Evolutionary conservation across 1,284 basidiomycete species (phyloP).

Genomic region (Athelia psychrophila): DNA sequence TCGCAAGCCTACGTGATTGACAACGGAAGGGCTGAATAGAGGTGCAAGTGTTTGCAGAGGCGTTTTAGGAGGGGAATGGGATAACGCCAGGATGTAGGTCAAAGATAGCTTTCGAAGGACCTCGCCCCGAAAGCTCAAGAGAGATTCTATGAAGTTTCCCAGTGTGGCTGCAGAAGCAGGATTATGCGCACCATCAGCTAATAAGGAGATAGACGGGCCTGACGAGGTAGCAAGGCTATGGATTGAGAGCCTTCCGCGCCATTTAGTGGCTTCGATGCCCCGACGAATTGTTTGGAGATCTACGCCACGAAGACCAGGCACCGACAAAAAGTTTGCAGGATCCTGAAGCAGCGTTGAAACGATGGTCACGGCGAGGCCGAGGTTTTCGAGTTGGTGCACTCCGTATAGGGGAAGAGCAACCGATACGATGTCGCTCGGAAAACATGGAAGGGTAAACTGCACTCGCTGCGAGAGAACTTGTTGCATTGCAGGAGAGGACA

Average conservation of each 20-base stretch:
- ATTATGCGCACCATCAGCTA: slow-evolving; percentile 97
- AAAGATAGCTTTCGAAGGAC: slow-evolving; percentile 34
- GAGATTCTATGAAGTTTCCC: slow-evolving; percentile 62
- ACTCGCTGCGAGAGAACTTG: slow-evolving; percentile 34
- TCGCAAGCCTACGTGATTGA: slow-evolving; percentile 13
- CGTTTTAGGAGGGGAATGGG: slow-evolving; percentile 80
- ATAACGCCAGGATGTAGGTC: slow-evolving; percentile 75
- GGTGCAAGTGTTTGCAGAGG: slow-evolving; percentile 68
- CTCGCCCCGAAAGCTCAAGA: too few relatives aligned
- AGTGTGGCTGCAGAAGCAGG: slow-evolving; percentile 76
- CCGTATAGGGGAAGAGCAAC: slow-evolving; percentile 69
- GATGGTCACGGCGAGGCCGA: slow-evolving; percentile 67
- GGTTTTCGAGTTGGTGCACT: slow-evolving; percentile 80
- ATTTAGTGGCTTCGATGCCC: slow-evolving; percentile 63
- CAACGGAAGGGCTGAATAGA: slow-evolving; percentile 40
- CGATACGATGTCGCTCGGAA: slow-evolving; percentile 34
- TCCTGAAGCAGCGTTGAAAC: slow-evolving; percentile 60
- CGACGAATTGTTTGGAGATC: slow-evolving; percentile 42
- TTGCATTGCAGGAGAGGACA: slow-evolving; percentile 10
- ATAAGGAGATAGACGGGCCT: slow-evolving; percentile 36
- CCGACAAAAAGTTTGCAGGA: slow-evolving; percentile 23
- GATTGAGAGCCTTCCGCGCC: slow-evolving; percentile 87
- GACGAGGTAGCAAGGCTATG: slow-evolving; percentile 28
- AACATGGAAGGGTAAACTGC: slow-evolving; percentile 37
- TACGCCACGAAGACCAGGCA: slow-evolving; percentile 34